phyloP scores from a whole-genome alignment of 2,329 filamentous ascomycete genomes.

The Cadophora luteo-olivacea region DNA sequence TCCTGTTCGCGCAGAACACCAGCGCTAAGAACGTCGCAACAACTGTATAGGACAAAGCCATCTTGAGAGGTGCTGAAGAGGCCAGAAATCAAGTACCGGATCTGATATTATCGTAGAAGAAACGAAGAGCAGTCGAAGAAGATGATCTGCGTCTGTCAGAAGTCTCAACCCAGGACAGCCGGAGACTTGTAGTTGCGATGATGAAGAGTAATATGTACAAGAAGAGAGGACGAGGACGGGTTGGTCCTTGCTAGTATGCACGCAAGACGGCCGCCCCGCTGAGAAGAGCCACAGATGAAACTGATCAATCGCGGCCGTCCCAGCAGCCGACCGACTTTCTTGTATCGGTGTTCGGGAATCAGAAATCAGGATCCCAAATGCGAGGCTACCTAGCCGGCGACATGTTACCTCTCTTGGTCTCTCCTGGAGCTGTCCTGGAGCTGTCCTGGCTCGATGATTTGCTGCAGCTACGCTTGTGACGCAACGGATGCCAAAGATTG shows the following conservation, averaged over 20 bases:
- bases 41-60: not conserved
- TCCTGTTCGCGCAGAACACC: constrained; percentile 22
- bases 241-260: not conserved
- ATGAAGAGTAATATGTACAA: not conserved
- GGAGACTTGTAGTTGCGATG: not conserved
- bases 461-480: not conserved
- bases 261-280: constrained; percentile 2
- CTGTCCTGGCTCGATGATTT: not conserved
- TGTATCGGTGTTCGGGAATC: not conserved
- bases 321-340: constrained; percentile 4
- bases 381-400: not conserved
- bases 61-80: not conserved
- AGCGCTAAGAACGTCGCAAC: constrained; percentile 17
- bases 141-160: not conserved
- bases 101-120: not conserved
- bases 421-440: not conserved
- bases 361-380: not conserved
- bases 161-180: not conserved
- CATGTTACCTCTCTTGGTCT: not conserved
- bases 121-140: not conserved
- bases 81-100: not conserved
- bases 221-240: constrained; percentile 4
- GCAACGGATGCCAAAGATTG: not conserved
- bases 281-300: not conserved
- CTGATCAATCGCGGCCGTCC: constrained; percentile 15